phyloP scores from a whole-genome alignment of 441 rosid species.

The Brassica balearica region DNA sequence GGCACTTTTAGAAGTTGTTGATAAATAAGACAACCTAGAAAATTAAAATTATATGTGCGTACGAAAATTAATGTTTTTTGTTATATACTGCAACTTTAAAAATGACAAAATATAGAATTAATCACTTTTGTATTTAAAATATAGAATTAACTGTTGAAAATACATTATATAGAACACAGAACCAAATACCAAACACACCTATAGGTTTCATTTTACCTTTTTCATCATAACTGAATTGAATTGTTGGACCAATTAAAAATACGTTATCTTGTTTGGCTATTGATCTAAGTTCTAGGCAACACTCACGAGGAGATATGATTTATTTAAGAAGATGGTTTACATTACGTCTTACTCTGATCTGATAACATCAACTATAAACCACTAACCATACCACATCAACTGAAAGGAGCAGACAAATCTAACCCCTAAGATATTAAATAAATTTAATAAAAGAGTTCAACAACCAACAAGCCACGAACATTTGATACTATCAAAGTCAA shows the following conservation, averaged over 20 bases:
- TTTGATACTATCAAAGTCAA: slow-evolving; percentile 39
- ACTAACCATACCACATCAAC: slow-evolving; percentile 33
- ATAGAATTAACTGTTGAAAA: neutral
- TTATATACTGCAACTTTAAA: no score
- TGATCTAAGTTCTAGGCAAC: neutral
- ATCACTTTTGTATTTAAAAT: neutral
- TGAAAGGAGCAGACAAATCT: neutral
- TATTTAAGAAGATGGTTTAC: slow-evolving; percentile 1
- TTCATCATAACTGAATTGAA: neutral
- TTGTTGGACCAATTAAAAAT: neutral
- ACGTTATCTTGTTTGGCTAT: neutral
- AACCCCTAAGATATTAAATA: slow-evolving; percentile 6
- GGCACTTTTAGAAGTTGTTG: neutral
- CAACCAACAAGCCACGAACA: slow-evolving; percentile 42
- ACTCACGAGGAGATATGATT: slow-evolving; percentile 5
- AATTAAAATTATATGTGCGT: no score
- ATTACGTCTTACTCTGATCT: slow-evolving; percentile 25
- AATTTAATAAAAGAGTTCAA: slow-evolving; percentile 26
- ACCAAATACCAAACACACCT: neutral
- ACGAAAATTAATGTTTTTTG: no score
- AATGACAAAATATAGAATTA: neutral
- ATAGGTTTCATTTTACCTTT: neutral
- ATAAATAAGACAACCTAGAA: neutral
- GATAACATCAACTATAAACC: slow-evolving; percentile 35
- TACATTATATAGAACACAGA: neutral